Base-by-base conservation (phyloP, 352 stramenopile species). In the Phytophthora vignae region DNA sequence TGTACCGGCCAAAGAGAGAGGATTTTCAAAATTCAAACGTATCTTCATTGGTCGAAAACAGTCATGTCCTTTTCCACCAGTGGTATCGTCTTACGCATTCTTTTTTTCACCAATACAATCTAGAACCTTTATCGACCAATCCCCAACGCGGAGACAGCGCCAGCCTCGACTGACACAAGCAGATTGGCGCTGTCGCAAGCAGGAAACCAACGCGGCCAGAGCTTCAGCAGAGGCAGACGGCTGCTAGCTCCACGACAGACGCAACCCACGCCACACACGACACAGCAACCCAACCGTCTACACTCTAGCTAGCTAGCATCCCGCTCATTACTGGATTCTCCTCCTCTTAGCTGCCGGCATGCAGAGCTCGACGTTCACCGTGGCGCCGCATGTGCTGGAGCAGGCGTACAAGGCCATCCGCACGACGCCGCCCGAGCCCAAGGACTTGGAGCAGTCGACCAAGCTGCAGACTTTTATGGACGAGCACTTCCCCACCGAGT, bases 331-430 rank as follows among this genome's bases (percentile, higher is more conserved):
- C 29, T 36, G 29, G 29, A 36, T 36, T 36, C 29, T 36, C 29
- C 29, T 36, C 7, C 29, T 36, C 29, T 10, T 36, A 7, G 29
- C 29, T 36, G 29, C 29, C 19, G 12, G 17, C 19, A 90, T 90
- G 82, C 82, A 90, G 76, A 94, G 83, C 82, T 64, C 77, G 66
- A 80, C 83, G 60, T 90, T 93, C 60, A 82, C 74, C 6, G 88
- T 94, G 69, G 82, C 85, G 60, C 73, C 86, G 27, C 83, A 92
- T 61, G 82, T 93, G 64, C 82, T 96, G 40, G 88, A 96, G 67
- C 90, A 96, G 81, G 90, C 90, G 33, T 96, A 96, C 80, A 95
- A 95, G 79, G 85, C 90, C 57, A 96, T 96, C 74, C 90, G 90
- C 72, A 90, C 88, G 65, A 94, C 90, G 62, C 85, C 87, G 21